phyloP scores from a whole-genome alignment of 2,329 filamentous ascomycete species.

The Tolypocladium pustulatum region DNA sequence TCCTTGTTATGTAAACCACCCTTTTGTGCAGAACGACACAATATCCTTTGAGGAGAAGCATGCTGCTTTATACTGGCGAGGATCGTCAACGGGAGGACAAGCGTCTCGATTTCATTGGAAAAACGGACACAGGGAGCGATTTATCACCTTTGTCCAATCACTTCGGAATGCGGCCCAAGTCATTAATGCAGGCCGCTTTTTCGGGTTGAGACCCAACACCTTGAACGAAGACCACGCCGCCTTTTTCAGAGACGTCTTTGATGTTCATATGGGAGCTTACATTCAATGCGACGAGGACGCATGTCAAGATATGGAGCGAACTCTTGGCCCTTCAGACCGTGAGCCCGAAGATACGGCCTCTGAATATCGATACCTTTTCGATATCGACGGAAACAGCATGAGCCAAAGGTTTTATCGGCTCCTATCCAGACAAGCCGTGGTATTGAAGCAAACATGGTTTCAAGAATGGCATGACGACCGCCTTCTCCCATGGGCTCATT shows the following conservation, averaged over 20 bases:
- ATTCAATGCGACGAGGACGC: background rate
- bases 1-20: background rate
- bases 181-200: background rate
- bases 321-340: background rate
- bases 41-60: background rate
- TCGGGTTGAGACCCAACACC: background rate
- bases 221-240: background rate
- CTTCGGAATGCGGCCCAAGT: background rate
- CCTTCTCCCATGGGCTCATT: conserved; percentile 1
- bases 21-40: background rate
- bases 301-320: background rate
- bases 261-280: background rate
- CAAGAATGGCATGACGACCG: conserved; percentile 1
- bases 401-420: background rate
- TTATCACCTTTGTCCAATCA: background rate
- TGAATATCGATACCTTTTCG: background rate
- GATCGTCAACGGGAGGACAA: background rate
- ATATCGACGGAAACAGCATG: conserved; percentile 1
- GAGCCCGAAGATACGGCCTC: background rate
- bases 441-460: background rate
- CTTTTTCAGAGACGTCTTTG: background rate
- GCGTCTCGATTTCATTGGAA: background rate
- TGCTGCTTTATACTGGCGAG: background rate
- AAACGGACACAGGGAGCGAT: background rate
- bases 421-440: background rate